Conservation (phyloP, 2,329 filamentous ascomycete species). For the Talaromyces pinophilus region DNA sequence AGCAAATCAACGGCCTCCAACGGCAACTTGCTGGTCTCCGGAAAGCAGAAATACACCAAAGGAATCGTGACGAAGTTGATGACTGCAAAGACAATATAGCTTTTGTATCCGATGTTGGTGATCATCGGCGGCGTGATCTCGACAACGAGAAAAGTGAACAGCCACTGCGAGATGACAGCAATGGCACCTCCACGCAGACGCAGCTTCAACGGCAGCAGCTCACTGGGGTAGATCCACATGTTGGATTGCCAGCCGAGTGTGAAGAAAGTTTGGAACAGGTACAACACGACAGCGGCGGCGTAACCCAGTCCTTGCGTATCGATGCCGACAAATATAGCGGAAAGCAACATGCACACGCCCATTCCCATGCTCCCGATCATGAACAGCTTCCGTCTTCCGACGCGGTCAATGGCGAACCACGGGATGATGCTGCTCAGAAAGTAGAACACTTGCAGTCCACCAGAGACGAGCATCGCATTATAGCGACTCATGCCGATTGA, state of each 20-base stretch:
- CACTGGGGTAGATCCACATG: constrained; percentile 58
- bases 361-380: constrained; percentile 20
- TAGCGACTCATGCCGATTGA: constrained; percentile 38
- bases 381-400: constrained; percentile 22
- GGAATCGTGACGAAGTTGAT: constrained; percentile 52
- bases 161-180: constrained; percentile 58
- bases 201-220: constrained; percentile 57
- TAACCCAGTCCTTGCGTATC: constrained; percentile 32
- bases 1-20: constrained; percentile 49
- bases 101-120: constrained; percentile 42
- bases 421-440: constrained; percentile 33
- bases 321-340: constrained; percentile 43
- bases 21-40: constrained; percentile 49
- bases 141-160: constrained; percentile 58
- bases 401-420: constrained; percentile 37
- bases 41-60: constrained; percentile 57
- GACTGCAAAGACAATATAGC: constrained; percentile 48
- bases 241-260: constrained; percentile 67
- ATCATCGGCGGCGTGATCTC: constrained; percentile 53
- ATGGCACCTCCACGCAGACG: constrained; percentile 58
- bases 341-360: constrained; percentile 37
- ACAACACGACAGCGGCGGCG: constrained; percentile 60
- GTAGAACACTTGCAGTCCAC: constrained; percentile 45
- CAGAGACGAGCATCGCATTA: constrained; percentile 45
- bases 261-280: constrained; percentile 69